Evolutionary conservation across 73 alveolate species (phyloP).

Genomic region (Diophrys sp.): DNA sequence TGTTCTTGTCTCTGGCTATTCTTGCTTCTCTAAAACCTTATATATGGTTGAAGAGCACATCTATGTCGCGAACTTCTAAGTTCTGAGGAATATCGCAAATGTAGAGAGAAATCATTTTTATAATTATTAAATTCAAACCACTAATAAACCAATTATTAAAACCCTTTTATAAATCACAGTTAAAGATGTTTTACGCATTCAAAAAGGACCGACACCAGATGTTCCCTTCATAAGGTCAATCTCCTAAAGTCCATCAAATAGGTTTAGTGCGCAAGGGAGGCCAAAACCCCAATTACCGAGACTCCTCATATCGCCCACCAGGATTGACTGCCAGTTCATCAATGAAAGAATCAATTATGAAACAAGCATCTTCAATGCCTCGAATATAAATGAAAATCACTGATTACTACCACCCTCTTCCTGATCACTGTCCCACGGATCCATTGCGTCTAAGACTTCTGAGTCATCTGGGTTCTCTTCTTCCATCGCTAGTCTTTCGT

Average conservation of each 20-base stretch:
- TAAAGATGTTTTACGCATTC: too few species aligned
- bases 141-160: too few species aligned
- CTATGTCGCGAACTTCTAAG: slow-evolving; percentile 47
- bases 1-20: slow-evolving; percentile 61
- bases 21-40: slow-evolving; percentile 64
- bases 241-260: too few species aligned
- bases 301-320: neutral
- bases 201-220: too few species aligned
- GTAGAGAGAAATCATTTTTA: slow-evolving; percentile 49
- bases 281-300: neutral
- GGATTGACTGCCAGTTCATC: too few species aligned
- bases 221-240: too few species aligned
- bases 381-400: neutral
- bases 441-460: slow-evolving; percentile 49
- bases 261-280: too few species aligned
- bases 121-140: too few species aligned
- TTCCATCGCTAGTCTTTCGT: slow-evolving; percentile 94
- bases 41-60: slow-evolving; percentile 37
- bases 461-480: slow-evolving; percentile 97
- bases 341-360: too few species aligned
- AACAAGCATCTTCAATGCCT: too few species aligned
- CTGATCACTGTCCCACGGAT: slow-evolving; percentile 6
- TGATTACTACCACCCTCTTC: neutral
- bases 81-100: slow-evolving; percentile 67
- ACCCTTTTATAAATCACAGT: too few species aligned